Percentiles rank a stretch among this genome's conserved stretches.
Evolutionary conservation across 176 grass and related monocot species (phyloP).

Genomic region (Eragrostis curvula): DNA sequence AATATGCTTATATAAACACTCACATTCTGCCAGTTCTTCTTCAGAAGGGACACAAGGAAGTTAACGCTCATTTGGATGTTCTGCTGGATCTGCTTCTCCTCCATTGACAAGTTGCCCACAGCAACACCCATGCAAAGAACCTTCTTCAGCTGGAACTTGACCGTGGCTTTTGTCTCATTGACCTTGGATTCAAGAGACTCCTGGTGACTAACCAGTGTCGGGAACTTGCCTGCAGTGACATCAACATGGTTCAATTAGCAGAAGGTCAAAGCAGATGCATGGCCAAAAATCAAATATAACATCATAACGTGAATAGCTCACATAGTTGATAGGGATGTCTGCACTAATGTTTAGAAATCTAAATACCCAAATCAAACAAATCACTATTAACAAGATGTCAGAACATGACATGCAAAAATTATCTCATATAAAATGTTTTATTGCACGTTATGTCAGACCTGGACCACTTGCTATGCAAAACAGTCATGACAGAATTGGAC

Average conservation of each 20-base stretch:
- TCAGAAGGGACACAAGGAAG: constrained; percentile 92
- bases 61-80: constrained; percentile 97
- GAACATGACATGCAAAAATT: too few relatives aligned
- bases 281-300: background rate
- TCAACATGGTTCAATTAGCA: constrained; percentile 13
- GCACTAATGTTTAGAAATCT: background rate
- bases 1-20: background rate
- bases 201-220: constrained; percentile 81
- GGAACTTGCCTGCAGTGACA: constrained; percentile 76
- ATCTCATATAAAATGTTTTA: too few relatives aligned
- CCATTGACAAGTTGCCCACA: constrained; percentile 81
- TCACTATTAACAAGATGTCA: background rate
- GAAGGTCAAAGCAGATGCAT: background rate
- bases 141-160: constrained; percentile 98
- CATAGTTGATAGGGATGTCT: too few relatives aligned
- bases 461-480: too few relatives aligned
- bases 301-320: background rate
- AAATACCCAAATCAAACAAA: background rate
- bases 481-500: too few relatives aligned
- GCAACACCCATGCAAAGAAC: constrained; percentile 99
- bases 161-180: constrained; percentile 84
- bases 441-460: too few relatives aligned
- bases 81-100: constrained; percentile 96
- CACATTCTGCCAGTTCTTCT: constrained; percentile 99
- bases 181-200: constrained; percentile 92